Evolutionary conservation across 306 rosid species (phyloP).

Genomic region (Hippophae tibetana): DNA sequence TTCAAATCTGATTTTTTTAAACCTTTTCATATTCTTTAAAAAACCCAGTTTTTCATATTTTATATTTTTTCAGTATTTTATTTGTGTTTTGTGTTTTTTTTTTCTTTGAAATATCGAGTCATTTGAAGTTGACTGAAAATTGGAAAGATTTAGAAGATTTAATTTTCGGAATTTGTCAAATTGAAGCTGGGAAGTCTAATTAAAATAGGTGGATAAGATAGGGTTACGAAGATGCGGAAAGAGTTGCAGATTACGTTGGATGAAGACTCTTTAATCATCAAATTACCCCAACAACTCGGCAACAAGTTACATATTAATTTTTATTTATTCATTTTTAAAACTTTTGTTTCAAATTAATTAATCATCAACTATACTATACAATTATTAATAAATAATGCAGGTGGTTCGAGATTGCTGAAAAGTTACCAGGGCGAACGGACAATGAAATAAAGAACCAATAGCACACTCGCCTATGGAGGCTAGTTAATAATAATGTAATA

Average conservation of each 20-base stretch:
- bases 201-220: slow-evolving; percentile 6
- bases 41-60: too few relatives aligned
- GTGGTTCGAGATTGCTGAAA: slow-evolving; percentile 60
- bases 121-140: too few relatives aligned
- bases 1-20: too few relatives aligned
- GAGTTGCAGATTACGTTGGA: slow-evolving; percentile 81
- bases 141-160: background rate
- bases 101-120: too few relatives aligned
- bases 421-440: slow-evolving; percentile 58
- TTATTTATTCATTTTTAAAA: background rate
- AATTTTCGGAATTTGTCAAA: background rate
- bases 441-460: slow-evolving; percentile 62
- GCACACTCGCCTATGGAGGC: slow-evolving; percentile 55
- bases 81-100: too few relatives aligned
- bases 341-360: background rate
- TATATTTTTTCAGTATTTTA: too few relatives aligned
- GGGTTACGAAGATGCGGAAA: slow-evolving; percentile 74
- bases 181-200: background rate
- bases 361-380: background rate
- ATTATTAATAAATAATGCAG: slow-evolving; percentile 13
- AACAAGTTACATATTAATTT: slow-evolving; percentile 38
- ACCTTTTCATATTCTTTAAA: too few relatives aligned
- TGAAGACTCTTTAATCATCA: slow-evolving; percentile 49
- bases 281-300: slow-evolving; percentile 51
- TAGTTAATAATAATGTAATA: too few relatives aligned